Evolutionary conservation across 148 eudicot species (phyloP), one percentile per base, ranked within the genome.

Genomic region (Rhododendron ferrugineum): DNA sequence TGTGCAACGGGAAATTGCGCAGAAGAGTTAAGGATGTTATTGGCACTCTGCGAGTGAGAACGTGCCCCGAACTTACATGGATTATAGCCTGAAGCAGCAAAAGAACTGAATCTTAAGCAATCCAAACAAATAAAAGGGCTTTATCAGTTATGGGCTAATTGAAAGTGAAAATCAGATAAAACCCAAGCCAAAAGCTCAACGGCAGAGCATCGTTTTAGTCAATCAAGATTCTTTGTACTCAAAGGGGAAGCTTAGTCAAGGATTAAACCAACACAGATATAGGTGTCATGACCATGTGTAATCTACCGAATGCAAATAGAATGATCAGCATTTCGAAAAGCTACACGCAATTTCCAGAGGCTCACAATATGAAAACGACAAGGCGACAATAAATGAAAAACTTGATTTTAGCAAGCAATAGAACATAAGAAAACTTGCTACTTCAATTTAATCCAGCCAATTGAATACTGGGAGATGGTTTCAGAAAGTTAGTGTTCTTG

Each of bases 61-160:
- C 86, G 88, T 72, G 90, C 78, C 87, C 85, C 91, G 66, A 84
- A 60, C 87, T 82, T 90, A 49, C 68, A 77, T 58, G 64, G n/a
- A 58, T 58, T 58, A 72, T 85, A 90, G 78, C 94, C 98, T 94
- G 93, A 89, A 88, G 83, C 46, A 78, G 58, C 23, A 46, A 23
- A 76, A 87, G 62, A 1, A 5, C 5, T 40, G 18, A 58, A 15
- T 18, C n/a, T 58, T 58, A 58, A 58, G 64, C 64, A 15, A 20
- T 58, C 64, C 64, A 58, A 58, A 5, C n/a, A 18, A 58, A 58
- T 58, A 58, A 58, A 56, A 56, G 62, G 23, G 62, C 62, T 3
- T 56, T 56, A 18, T 56, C 23, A 56, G 60, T 54, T 37, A 37
- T 37, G 40, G 40, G 5, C 40, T 4, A 37, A 37, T 37, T 37